These are phyloP conservation scores for Eucalyptus rudis DNA, from an alignment of 345 rosid genomes.

Conservation along the genomic window DNA sequence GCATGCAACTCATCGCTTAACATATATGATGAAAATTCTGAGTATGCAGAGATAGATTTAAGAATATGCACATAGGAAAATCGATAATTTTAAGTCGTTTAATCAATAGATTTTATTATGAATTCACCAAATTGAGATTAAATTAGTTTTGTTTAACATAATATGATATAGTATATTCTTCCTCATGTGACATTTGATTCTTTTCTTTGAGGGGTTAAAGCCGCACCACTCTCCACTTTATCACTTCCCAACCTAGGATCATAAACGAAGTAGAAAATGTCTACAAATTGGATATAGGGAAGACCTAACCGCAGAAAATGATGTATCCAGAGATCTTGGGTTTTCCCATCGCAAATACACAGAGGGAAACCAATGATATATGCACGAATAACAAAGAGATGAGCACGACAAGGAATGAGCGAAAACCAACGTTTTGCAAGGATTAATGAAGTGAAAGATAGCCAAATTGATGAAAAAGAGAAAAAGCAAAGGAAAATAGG, in stretches of 20 bases:
- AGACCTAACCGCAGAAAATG: not conserved
- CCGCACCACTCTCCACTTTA: not conserved
- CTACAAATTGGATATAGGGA: not conserved
- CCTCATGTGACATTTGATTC: not conserved
- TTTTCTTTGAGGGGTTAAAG: not conserved
- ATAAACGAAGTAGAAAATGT: not conserved
- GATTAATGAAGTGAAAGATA: not conserved
- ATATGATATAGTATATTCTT: not conserved
- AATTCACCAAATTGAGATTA: not conserved
- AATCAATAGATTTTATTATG: not conserved
- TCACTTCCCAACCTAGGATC: not conserved
- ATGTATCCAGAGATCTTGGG: not conserved
- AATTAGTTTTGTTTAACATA: not conserved
- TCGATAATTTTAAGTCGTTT: not conserved
- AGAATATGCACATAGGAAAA: not conserved
- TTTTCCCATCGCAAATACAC: not conserved
- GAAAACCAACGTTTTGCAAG: not conserved
- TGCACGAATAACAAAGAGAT: not conserved
- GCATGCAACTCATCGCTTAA: not conserved
- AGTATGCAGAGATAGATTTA: not conserved
- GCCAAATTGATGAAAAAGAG: slow-evolving; percentile 2
- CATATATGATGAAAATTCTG: not conserved
- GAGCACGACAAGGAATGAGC: not conserved
- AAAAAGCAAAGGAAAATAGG: slow-evolving; percentile 24
- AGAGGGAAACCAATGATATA: not conserved